These are phyloP conservation scores for Aspergillus calidoustus DNA, from an alignment of 2,329 filamentous ascomycete species.

Conservation along the genomic window DNA sequence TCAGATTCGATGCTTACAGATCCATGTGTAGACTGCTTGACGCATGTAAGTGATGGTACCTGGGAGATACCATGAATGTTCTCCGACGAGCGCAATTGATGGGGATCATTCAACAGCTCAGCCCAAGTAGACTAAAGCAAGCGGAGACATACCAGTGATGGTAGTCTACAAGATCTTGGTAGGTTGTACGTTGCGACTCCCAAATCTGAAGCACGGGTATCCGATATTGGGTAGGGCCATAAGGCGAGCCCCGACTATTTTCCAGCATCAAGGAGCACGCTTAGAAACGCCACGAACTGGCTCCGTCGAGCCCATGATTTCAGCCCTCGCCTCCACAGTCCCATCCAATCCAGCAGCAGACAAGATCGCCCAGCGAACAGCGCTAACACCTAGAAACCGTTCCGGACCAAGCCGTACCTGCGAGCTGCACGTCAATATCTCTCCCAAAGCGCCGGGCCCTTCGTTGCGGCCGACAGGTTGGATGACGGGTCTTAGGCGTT, in stretches of 20 bases:
- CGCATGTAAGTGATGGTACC: neutral
- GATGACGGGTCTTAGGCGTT: conserved; percentile 45
- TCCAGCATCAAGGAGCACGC: neutral
- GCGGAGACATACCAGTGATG: too few species aligned
- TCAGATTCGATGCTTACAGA: neutral
- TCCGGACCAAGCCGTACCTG: conserved; percentile 53
- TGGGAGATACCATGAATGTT: neutral
- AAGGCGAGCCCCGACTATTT: too few species aligned
- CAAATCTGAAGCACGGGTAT: too few species aligned
- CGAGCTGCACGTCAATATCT: conserved; percentile 64
- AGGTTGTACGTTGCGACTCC: too few species aligned
- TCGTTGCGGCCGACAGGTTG: conserved; percentile 49
- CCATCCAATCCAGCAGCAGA: conserved; percentile 63
- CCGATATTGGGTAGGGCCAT: too few species aligned
- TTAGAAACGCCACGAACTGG: conserved; percentile 6
- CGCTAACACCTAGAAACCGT: conserved; percentile 62
- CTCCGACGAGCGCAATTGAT: neutral
- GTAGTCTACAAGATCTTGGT: too few species aligned
- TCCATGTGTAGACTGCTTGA: neutral
- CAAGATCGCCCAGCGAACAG: conserved; percentile 67
- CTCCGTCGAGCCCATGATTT: conserved; percentile 13
- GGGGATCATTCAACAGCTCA: neutral
- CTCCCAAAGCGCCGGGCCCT: conserved; percentile 55
- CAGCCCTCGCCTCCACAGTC: conserved; percentile 32
- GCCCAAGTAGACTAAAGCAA: too few species aligned